phyloP scores from a whole-genome alignment of 768 basidiomycete species.

The Infundibulicybe gibba region DNA sequence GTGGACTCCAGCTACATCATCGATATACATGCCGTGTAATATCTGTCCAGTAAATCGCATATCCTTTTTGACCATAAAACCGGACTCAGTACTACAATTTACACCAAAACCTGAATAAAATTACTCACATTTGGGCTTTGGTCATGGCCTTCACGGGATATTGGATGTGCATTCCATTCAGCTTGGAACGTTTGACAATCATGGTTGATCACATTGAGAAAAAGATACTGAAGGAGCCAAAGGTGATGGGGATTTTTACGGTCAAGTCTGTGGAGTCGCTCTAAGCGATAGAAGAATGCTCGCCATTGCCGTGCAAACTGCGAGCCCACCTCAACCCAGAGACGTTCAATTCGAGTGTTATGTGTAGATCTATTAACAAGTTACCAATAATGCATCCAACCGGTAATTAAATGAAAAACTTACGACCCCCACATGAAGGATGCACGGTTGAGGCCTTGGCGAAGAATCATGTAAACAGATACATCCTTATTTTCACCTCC shows the following conservation, averaged over 20 bases:
- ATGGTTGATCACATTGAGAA: slow-evolving; percentile 29
- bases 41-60: slow-evolving; percentile 1
- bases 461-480: slow-evolving; percentile 29
- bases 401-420: background rate
- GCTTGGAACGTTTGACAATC: slow-evolving; percentile 29
- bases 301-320: slow-evolving; percentile 37
- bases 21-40: background rate
- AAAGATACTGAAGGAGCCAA: slow-evolving; percentile 41
- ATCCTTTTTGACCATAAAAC: background rate
- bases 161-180: slow-evolving; percentile 37
- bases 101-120: background rate
- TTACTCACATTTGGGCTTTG: slow-evolving; percentile 14
- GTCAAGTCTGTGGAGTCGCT: slow-evolving; percentile 29
- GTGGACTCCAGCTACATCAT: background rate
- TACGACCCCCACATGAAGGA: slow-evolving; percentile 30
- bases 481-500: slow-evolving; percentile 31
- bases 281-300: slow-evolving; percentile 35
- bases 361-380: slow-evolving; percentile 21
- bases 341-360: slow-evolving; percentile 39
- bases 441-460: slow-evolving; percentile 20
- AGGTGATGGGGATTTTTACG: slow-evolving; percentile 24
- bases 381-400: background rate
- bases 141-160: slow-evolving; percentile 22
- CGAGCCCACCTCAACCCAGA: slow-evolving; percentile 40
- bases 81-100: too few relatives aligned